These are phyloP conservation scores for Plasmopara muralis DNA, from an alignment of 352 stramenopile species.

Conservation along the genomic window DNA sequence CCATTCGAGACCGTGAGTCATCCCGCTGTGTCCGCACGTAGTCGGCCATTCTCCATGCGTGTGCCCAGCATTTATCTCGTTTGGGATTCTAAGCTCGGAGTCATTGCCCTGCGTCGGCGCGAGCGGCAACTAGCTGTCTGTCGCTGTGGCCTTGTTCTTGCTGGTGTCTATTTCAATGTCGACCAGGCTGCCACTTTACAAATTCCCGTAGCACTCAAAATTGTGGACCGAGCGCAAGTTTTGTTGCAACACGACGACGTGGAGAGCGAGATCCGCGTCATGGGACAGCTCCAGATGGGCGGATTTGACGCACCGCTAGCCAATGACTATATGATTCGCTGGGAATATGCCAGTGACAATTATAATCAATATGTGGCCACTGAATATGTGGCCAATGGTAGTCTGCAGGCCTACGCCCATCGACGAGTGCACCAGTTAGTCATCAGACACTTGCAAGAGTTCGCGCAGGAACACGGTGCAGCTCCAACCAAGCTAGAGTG, in stretches of 20 bases:
- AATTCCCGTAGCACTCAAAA: constrained; percentile 66
- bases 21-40: constrained; percentile 36
- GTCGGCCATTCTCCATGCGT: constrained; percentile 48
- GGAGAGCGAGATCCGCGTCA: constrained; percentile 73
- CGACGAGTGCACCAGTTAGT: constrained; percentile 62
- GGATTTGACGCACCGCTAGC: constrained; percentile 64
- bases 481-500: constrained; percentile 73
- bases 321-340: constrained; percentile 72
- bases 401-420: constrained; percentile 64
- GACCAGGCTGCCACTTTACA: constrained; percentile 39
- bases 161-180: constrained; percentile 63
- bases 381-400: constrained; percentile 76
- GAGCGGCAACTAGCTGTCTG: constrained; percentile 64
- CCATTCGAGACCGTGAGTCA: constrained; percentile 58
- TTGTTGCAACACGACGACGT: constrained; percentile 73
- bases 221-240: constrained; percentile 72
- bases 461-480: constrained; percentile 46
- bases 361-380: constrained; percentile 82
- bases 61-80: constrained; percentile 60
- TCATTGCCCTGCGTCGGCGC: constrained; percentile 68
- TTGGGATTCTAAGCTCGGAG: constrained; percentile 54
- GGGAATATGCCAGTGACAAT: constrained; percentile 60
- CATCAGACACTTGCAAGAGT: constrained; percentile 63
- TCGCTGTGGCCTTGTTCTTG: constrained; percentile 76
- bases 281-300: constrained; percentile 67